Evolutionary conservation across 106 monocot genomes (phyloP).

Genomic region (Narthecium ossifragum): DNA sequence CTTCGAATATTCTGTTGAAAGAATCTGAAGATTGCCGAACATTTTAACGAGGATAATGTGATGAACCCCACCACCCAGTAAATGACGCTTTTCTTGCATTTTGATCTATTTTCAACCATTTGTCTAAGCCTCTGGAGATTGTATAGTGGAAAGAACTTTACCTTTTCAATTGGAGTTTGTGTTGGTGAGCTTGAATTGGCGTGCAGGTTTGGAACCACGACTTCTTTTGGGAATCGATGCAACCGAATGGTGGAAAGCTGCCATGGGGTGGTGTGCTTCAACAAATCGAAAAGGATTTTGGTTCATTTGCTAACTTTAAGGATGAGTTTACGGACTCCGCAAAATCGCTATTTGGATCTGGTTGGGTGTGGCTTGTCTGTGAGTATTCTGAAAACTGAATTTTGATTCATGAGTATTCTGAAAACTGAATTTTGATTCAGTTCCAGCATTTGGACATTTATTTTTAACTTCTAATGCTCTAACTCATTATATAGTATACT

Average conservation of each 20-base stretch:
- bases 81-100: too few relatives aligned
- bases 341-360: conserved; percentile 72
- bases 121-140: not conserved
- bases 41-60: too few relatives aligned
- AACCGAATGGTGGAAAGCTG: conserved; percentile 67
- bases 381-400: conserved; percentile 25
- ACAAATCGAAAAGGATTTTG: conserved; percentile 97
- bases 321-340: conserved; percentile 67
- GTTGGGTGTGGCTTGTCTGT: conserved; percentile 97
- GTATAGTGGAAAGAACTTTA: not conserved
- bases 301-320: conserved; percentile 69
- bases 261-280: conserved; percentile 69
- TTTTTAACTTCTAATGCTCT: not conserved
- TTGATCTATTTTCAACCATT: not conserved
- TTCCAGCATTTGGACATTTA: not conserved
- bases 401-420: not conserved
- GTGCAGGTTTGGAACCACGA: conserved; percentile 91
- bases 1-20: too few relatives aligned
- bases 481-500: not conserved
- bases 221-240: conserved; percentile 99
- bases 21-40: not conserved
- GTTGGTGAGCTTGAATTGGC: too few relatives aligned
- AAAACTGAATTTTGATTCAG: not conserved
- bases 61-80: too few relatives aligned
- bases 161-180: too few relatives aligned